Percentiles rank a stretch among this genome's conserved stretches.
Conservation (phyloP, 495 filamentous ascomycete genomes). For the Poronia punctata region DNA sequence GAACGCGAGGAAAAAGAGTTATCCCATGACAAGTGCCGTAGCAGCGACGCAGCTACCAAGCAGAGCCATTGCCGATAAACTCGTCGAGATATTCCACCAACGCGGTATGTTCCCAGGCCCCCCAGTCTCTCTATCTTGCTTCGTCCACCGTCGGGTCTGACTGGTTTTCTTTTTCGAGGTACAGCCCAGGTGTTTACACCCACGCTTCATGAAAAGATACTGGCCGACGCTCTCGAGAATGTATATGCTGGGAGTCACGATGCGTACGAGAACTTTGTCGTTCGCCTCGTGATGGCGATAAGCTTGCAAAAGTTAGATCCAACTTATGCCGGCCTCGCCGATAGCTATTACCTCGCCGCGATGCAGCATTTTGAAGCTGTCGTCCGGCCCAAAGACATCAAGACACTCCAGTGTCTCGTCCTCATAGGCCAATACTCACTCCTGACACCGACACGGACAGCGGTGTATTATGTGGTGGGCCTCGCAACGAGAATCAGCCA, state of each 20-base stretch:
- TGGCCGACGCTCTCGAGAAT: conserved; percentile 66
- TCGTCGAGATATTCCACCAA: conserved; percentile 73
- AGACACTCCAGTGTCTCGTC: conserved; percentile 81
- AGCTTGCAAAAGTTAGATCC: conserved; percentile 79
- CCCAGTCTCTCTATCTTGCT: too few relatives aligned
- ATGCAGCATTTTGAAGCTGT: conserved; percentile 72
- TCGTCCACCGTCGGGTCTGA: conserved; percentile 4
- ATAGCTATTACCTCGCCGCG: conserved; percentile 86
- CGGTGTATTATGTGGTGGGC: conserved; percentile 85
- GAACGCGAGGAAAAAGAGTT: conserved; percentile 44
- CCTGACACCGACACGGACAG: conserved; percentile 80
- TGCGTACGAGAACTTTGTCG: conserved; percentile 74
- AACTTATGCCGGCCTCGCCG: conserved; percentile 75
- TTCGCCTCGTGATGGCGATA: conserved; percentile 86
- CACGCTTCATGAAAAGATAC: conserved; percentile 73
- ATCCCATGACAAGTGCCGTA: conserved; percentile 70
- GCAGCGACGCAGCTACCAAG: conserved; percentile 64
- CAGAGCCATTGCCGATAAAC: conserved; percentile 56
- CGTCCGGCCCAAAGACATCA: conserved; percentile 71
- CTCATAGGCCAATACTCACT: conserved; percentile 89
- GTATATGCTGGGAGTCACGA: conserved; percentile 71
- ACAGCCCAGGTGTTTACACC: conserved; percentile 80
- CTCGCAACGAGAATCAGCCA: conserved; percentile 79
- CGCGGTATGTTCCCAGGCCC: conserved; percentile 56
- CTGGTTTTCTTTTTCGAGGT: too few relatives aligned